Evolutionary conservation across 306 rosid species (phyloP), one percentile per base, ranked within the genome.

Genomic region (Morella rubra): DNA sequence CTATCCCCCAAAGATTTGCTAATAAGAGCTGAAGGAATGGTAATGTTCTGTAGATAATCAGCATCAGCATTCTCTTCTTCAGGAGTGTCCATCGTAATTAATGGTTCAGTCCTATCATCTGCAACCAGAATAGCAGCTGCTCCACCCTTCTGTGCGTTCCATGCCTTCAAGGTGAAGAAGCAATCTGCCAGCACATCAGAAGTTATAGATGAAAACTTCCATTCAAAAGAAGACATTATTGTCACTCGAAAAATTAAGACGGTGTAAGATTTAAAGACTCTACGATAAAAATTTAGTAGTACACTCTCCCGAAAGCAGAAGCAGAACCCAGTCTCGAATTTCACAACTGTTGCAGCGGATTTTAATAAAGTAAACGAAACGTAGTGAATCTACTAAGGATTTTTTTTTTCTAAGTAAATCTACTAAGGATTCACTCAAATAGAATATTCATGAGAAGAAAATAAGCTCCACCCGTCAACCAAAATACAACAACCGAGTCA

Each of bases 81-180:
- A 13, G 98, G 97, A 78, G 88, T 90, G 85, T 95, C 98, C 98
- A 95, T 95, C 61, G 98, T 95, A 77, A 95, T 92, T 75, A 95
- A 85, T 24, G 84, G 85, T 72, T 95, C 98, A 44, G 19, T 41
- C 80, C 67, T 85, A 87, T 91, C 83, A 80, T 95, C 97, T n/a
- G 93, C 96, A 69, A 95, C 98, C 73, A 95, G 92, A 82, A 95
- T 80, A 56, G 98, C 98, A 0, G 97, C 98, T 27, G 97, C 98
- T 80, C 98, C 98, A 56, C 86, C 96, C 11, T 88, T 89, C 89
- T 95, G 98, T 16, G 97, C 96, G 72, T 90, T 95, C 98, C 97
- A 90, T 0, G 98, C 98, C 95, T 95, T 95, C 83, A 89, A 76
- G 69, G 98, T 95, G 89, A 95, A 95, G 89, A 73, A 95, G 85